phyloP scores from a whole-genome alignment of 495 filamentous ascomycete genomes.

The Aspergillus steynii region DNA sequence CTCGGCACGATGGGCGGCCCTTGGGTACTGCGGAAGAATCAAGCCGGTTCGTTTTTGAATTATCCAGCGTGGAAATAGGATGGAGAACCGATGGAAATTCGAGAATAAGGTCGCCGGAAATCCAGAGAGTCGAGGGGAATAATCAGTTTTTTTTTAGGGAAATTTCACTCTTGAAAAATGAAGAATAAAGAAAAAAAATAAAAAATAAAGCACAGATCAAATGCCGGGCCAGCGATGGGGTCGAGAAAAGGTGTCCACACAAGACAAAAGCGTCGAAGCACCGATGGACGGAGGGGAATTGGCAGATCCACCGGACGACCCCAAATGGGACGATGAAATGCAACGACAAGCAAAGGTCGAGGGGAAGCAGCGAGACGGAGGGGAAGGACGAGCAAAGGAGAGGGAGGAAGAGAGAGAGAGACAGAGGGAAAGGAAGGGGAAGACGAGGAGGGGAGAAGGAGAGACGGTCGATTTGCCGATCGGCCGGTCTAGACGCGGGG shows the following conservation, averaged over 20 bases:
- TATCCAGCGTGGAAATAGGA: not conserved
- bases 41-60: not conserved
- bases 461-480: constrained; percentile 17
- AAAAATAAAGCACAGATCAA: constrained; percentile 1
- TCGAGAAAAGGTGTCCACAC: constrained; percentile 3
- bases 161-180: too few species aligned
- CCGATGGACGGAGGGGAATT: constrained; percentile 1
- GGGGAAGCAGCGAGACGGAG: constrained; percentile 6
- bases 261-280: not conserved
- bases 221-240: constrained; percentile 1
- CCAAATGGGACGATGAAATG: not conserved
- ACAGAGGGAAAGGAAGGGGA: constrained; percentile 6
- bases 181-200: not conserved
- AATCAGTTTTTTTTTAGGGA: not conserved
- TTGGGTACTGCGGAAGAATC: not conserved
- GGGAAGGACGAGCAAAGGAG: constrained; percentile 20
- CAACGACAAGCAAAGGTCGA: constrained; percentile 1
- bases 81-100: not conserved
- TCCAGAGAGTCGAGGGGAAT: not conserved
- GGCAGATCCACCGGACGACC: constrained; percentile 1
- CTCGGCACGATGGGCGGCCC: constrained; percentile 1
- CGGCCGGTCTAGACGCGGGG: constrained; percentile 31
- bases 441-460: constrained; percentile 15
- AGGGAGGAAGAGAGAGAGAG: constrained; percentile 7
- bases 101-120: not conserved